Evolutionary conservation across 2,329 filamentous ascomycete species (phyloP), one percentile per base, ranked within the genome.

Genomic region (Claviceps sp.): DNA sequence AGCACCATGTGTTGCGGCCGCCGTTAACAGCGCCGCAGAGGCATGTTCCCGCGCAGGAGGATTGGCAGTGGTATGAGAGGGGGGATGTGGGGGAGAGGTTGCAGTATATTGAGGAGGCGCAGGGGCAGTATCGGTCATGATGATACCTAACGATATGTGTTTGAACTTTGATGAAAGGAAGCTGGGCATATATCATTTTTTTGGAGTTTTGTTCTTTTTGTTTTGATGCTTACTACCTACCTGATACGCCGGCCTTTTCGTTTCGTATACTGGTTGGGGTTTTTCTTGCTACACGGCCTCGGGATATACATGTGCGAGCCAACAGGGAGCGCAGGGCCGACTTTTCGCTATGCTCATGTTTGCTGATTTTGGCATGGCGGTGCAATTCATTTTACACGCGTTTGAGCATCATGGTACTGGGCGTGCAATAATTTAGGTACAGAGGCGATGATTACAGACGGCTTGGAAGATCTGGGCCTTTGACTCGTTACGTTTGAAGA

Each of bases 51-150:
- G 30, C 30, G 44, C 57, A 57, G 34, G 59, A 61, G 11, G 61
- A 58, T 6, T 67, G 67, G 67, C 62, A 67, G 47, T 66, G 66
- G 62, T 60, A 65, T 50, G 61, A 62, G 52, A 62, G 59, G 41
- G 66, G 69, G 51, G 64, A 65, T 22, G 64, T 67, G 51, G 60
- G 59, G 26, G 57, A 63, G 47, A 58, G 55, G 40, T 57, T 55
- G 48, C 53, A 56, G 13, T 56, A 59, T 53, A 54, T 59, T 42
- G 57, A 56, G 38, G 57, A 59, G 57, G 57, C 56, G 36, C 57
- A 59, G 57, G 58, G 58, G 48, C 56, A 63, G 61, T 65, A 66
- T 61, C 63, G 65, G 61, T 61, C 62, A 26, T 55, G 52, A 57
- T 43, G 43, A 2, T 36, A 9, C 37, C 20, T 45, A 20, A 16